A percentile compares a stretch with the other conserved stretches of the same genome.
These are phyloP conservation scores for Vinca major DNA, from an alignment of 305 asterid species.

Conservation along the genomic window DNA sequence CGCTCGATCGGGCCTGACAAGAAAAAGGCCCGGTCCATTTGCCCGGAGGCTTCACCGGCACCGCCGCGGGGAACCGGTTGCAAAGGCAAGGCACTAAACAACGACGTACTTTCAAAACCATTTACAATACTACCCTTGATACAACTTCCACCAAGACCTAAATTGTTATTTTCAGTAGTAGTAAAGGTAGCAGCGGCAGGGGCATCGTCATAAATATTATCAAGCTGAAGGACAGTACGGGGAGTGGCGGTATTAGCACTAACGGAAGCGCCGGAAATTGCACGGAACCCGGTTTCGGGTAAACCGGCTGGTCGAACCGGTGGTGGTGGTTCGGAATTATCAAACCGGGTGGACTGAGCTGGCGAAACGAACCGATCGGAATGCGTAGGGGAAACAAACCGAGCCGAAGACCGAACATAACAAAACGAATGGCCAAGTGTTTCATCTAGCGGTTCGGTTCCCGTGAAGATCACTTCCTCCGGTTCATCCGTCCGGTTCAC, in stretches of 20 bases:
- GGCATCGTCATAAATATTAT: slow-evolving; percentile 45
- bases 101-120: slow-evolving; percentile 83
- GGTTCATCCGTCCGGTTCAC: slow-evolving; percentile 52
- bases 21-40: slow-evolving; percentile 73
- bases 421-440: slow-evolving; percentile 98
- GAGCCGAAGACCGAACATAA: slow-evolving; percentile 90
- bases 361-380: slow-evolving; percentile 94
- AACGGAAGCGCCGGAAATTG: slow-evolving; percentile 92
- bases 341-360: slow-evolving; percentile 83
- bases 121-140: slow-evolving; percentile 41
- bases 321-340: slow-evolving; percentile 26
- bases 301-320: slow-evolving; percentile 40
- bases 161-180: slow-evolving; percentile 9
- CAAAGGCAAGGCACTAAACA: slow-evolving; percentile 78
- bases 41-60: slow-evolving; percentile 50
- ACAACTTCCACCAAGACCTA: slow-evolving; percentile 41
- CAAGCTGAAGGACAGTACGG: slow-evolving; percentile 63
- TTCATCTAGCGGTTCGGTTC: slow-evolving; percentile 70
- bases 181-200: slow-evolving; percentile 11
- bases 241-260: slow-evolving; percentile 84
- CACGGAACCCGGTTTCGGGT: slow-evolving; percentile 71
- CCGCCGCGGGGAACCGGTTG: slow-evolving; percentile 80
- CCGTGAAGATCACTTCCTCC: slow-evolving; percentile 42
- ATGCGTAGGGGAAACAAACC: slow-evolving; percentile 76
- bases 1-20: slow-evolving; percentile 99